These are phyloP conservation scores for Acidiella bohemica DNA, from an alignment of 495 filamentous ascomycete species.

Conservation along the genomic window DNA sequence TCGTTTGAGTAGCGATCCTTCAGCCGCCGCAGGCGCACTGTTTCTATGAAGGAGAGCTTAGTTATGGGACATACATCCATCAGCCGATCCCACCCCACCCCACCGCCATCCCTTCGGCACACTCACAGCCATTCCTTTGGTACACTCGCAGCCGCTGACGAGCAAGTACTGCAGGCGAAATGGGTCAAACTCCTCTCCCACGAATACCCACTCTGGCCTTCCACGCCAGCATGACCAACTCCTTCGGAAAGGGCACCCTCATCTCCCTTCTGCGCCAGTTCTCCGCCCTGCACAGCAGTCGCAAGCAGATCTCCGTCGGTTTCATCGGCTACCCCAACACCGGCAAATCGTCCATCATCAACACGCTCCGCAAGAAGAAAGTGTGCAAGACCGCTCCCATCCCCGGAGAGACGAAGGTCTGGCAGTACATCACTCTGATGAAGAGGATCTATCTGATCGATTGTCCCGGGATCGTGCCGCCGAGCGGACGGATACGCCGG, in stretches of 20 bases:
- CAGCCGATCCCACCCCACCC: no score
- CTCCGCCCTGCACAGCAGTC: conserved; percentile 72
- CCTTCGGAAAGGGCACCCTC: conserved; percentile 35
- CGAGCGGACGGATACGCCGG: conserved; percentile 63
- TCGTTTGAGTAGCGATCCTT: conserved; percentile 81
- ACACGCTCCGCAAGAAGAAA: conserved; percentile 60
- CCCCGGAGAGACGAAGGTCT: conserved; percentile 90
- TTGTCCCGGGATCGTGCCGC: conserved; percentile 90
- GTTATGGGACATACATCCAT: conserved; percentile 93
- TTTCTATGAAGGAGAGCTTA: conserved; percentile 86
- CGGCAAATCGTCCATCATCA: conserved; percentile 32
- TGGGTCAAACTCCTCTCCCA: conserved; percentile 73
- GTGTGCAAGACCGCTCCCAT: conserved; percentile 92
- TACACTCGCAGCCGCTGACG: conserved; percentile 14
- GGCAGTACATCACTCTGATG: conserved; percentile 97
- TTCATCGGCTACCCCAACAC: conserved; percentile 34
- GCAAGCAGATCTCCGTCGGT: conserved; percentile 54
- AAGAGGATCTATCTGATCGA: conserved; percentile 94
- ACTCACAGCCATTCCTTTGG: not conserved
- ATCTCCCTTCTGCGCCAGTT: conserved; percentile 57
- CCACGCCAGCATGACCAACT: conserved; percentile 83
- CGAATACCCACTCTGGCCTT: conserved; percentile 91
- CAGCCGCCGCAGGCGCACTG: conserved; percentile 32
- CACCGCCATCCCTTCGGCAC: not conserved
- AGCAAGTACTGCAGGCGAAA: conserved; percentile 46